Base-by-base conservation (phyloP, 2,329 filamentous ascomycete genomes). In the Pseudogymnoascus sp. region DNA sequence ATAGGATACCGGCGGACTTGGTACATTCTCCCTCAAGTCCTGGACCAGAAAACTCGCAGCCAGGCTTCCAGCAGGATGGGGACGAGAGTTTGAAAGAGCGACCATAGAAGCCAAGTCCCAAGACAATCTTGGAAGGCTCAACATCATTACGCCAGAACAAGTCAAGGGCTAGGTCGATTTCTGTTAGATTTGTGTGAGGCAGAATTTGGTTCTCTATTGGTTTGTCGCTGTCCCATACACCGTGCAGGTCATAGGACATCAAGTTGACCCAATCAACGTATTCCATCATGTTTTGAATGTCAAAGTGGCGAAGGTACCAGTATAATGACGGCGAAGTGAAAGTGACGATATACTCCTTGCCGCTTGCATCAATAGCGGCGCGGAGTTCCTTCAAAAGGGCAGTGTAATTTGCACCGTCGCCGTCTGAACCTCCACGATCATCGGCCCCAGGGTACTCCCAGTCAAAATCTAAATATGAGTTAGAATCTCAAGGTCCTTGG, bases 191-290 rank as follows among this genome's bases (percentile, higher is more conserved):
- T 18, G 64, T 65, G 60, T 65, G 63, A 8, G 59, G 14, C 11
- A 28, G 9, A 8, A 61, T 35, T n/a, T 58, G 30, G 30, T n/a
- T 36, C 1, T 12, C 16, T 57, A 57, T 63, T 8, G 37, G 41
- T 28, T 57, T 60, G 11, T 54, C 54, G 3, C 59, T 25, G 54
- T 63, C 76, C 75, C 74, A 79, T 0, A 69, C 61, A 0, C 78
- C 78, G 50, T 67, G 67, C 2, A 71, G 11, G 61, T 72, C 71
- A 58, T 73, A 73, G 8, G 70, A 61, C 73, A 75, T 75, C 20
- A 74, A 66, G 57, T 73, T 73, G 59, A 71, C 67, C 61, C 69
- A 74, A 54, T 71, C 69, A 6, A 72, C 63, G 47, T 67, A 68
- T 8, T 63, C 62, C 59, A 67, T 61, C 20, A 71, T 63, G 0